phyloP scores from a whole-genome alignment of 1,284 basidiomycete species.

The Flammula alnicola region DNA sequence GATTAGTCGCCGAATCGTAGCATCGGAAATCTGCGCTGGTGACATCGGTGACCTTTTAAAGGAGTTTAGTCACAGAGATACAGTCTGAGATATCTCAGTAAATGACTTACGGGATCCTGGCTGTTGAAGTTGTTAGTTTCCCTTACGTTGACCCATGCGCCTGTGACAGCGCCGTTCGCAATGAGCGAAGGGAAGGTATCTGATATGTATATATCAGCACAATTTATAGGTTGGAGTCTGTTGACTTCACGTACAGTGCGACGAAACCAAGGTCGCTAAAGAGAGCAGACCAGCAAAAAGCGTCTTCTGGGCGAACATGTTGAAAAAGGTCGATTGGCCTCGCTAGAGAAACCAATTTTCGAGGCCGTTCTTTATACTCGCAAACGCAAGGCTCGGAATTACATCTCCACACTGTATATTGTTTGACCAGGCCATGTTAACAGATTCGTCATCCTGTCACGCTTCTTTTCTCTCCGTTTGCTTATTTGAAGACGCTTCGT shows the following conservation, averaged over 20 bases:
- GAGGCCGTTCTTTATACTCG: conserved; percentile 1
- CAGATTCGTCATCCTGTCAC: not conserved
- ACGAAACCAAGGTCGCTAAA: conserved; percentile 24
- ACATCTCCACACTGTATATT: not conserved
- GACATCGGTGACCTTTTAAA: conserved; percentile 42
- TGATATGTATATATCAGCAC: conserved; percentile 13
- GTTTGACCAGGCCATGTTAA: not conserved
- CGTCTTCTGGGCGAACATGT: conserved; percentile 24
- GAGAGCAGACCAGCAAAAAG: conserved; percentile 21
- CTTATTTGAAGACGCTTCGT: not conserved
- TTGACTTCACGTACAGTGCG: conserved; percentile 32
- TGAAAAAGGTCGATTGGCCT: not conserved
- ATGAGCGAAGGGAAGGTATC: conserved; percentile 47
- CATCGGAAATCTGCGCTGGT: conserved; percentile 46
- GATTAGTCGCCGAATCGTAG: conserved; percentile 38
- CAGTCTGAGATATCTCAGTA: not conserved
- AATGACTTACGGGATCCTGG: conserved; percentile 37
- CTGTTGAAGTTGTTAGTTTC: conserved; percentile 49
- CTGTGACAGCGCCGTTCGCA: conserved; percentile 39
- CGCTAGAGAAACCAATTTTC: not conserved
- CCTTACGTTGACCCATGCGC: conserved; percentile 45
- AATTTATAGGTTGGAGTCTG: not conserved
- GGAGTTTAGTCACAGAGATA: not conserved
- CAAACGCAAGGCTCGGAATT: not conserved
- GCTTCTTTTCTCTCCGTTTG: not conserved